Percentiles rank a stretch among this genome's conserved stretches.
phyloP scores from a whole-genome alignment of 805 yeast species.

The Schwanniomyces sp. region DNA sequence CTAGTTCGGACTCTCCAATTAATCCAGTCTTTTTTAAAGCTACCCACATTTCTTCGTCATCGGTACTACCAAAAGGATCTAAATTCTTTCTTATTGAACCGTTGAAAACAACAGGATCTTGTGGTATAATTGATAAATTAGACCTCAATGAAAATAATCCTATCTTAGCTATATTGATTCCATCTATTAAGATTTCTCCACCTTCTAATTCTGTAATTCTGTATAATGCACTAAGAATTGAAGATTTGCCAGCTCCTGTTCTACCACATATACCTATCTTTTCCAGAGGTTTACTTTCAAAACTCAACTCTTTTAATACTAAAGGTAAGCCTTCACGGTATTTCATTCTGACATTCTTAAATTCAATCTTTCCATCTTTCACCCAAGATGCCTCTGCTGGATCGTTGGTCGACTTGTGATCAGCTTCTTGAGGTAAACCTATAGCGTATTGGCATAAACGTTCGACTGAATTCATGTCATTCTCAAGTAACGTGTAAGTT shows the following conservation, averaged over 20 bases:
- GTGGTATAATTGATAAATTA: constrained; percentile 60
- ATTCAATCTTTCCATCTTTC: constrained; percentile 40
- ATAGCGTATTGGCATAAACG: constrained; percentile 65
- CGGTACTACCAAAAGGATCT: constrained; percentile 54
- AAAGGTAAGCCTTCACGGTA: constrained; percentile 58
- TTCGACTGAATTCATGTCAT: constrained; percentile 76
- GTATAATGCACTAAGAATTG: constrained; percentile 60
- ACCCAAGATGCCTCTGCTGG: constrained; percentile 49
- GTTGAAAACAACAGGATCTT: constrained; percentile 61
- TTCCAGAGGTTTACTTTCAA: constrained; percentile 50
- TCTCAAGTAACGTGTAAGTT: constrained; percentile 68
- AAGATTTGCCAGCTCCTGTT: constrained; percentile 78
- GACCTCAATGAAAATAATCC: constrained; percentile 54
- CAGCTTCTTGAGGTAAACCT: constrained; percentile 65
- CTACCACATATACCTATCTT: constrained; percentile 83
- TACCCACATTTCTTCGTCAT: constrained; percentile 54
- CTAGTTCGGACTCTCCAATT: constrained; percentile 30
- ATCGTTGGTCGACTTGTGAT: constrained; percentile 45
- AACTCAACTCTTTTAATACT: constrained; percentile 46
- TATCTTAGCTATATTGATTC: constrained; percentile 47
- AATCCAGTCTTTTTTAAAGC: constrained; percentile 54
- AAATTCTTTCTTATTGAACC: constrained; percentile 56
- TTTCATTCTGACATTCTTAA: constrained; percentile 46
- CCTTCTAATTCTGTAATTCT: constrained; percentile 48
- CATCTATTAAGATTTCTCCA: constrained; percentile 54